Percentiles rank a stretch among this genome's conserved stretches.
Conservation (phyloP, 495 filamentous ascomycete genomes). For the Neurospora terricola region DNA sequence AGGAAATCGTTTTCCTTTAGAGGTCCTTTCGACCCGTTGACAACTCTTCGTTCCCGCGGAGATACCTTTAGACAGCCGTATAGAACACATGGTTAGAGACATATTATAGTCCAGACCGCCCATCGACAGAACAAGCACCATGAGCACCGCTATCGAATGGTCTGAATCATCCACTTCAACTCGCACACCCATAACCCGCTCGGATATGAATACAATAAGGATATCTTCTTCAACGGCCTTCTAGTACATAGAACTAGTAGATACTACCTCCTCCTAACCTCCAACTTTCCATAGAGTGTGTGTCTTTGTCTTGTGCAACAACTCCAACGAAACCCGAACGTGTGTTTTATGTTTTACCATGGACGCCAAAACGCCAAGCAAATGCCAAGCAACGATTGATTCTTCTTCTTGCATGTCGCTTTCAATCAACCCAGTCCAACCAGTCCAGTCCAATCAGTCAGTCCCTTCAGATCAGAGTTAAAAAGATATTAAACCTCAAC, state of each 20-base stretch:
- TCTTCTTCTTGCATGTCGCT: constrained; percentile 5
- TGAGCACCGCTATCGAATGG: not conserved
- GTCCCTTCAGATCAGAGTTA: not conserved
- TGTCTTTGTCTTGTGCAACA: not conserved
- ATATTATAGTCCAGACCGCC: not conserved
- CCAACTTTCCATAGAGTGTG: not conserved
- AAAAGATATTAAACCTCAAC: constrained; percentile 13
- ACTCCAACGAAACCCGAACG: not conserved
- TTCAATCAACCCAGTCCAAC: constrained; percentile 1
- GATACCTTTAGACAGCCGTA: not conserved
- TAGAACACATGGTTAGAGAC: not conserved
- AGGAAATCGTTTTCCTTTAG: not conserved
- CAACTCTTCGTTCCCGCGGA: not conserved
- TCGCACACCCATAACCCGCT: not conserved
- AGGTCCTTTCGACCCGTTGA: not conserved
- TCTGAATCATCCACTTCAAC: not conserved
- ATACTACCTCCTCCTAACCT: not conserved
- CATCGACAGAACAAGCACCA: not conserved
- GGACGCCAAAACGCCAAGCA: constrained; percentile 17
- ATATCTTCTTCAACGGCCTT: not conserved
- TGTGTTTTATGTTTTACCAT: constrained; percentile 1
- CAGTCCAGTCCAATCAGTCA: constrained; percentile 1
- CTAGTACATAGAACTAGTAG: not conserved
- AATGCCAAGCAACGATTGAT: constrained; percentile 1
- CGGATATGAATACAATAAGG: not conserved